These are phyloP conservation scores for Xylaria polymorpha DNA, from an alignment of 2,329 filamentous ascomycete species.

Conservation along the genomic window DNA sequence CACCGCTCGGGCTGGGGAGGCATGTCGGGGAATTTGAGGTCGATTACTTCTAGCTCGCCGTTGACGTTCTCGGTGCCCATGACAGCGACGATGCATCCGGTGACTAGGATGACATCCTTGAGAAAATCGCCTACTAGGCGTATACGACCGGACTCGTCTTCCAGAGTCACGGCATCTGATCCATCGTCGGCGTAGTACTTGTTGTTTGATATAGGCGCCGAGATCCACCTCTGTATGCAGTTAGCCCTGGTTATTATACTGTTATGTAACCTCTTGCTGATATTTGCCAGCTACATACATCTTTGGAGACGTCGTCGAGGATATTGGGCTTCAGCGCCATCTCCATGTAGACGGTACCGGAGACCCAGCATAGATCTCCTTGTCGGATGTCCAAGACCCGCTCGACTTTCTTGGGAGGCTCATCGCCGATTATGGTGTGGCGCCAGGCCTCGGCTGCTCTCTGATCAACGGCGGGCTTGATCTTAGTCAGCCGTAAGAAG, in stretches of 20 bases:
- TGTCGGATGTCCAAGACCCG: conserved; percentile 95
- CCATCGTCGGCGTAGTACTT: conserved; percentile 77
- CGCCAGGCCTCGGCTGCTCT: conserved; percentile 82
- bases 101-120: conserved; percentile 78
- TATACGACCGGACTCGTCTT: conserved; percentile 94
- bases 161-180: conserved; percentile 81
- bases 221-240: conserved; percentile 79
- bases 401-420: conserved; percentile 80
- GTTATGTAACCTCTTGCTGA: neutral
- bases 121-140: conserved; percentile 79
- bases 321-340: conserved; percentile 97
- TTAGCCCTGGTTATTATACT: conserved; percentile 13
- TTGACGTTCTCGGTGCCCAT: conserved; percentile 93
- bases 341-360: conserved; percentile 96
- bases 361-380: conserved; percentile 94
- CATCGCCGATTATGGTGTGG: conserved; percentile 80
- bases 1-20: conserved; percentile 84
- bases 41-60: conserved; percentile 92
- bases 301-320: conserved; percentile 92
- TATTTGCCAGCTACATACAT: conserved; percentile 64
- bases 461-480: conserved; percentile 84
- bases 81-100: conserved; percentile 92
- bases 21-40: conserved; percentile 88
- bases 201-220: conserved; percentile 78
- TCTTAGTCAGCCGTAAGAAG: conserved; percentile 86